Evolutionary conservation across 306 rosid species (phyloP).

Genomic region (Cucurbita moschata): DNA sequence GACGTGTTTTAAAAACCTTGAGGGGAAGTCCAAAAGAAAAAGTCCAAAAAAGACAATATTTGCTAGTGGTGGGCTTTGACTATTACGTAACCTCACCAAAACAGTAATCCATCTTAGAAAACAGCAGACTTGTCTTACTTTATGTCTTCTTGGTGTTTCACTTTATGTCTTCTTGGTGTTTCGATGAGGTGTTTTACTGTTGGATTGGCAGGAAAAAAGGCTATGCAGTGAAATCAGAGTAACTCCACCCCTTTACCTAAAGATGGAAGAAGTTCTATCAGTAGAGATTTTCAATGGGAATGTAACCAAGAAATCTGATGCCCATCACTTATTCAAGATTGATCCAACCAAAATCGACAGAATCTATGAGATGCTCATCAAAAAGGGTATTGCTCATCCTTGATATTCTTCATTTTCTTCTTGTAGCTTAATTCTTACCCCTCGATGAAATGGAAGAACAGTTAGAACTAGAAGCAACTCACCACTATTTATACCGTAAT

Average conservation of each 20-base stretch:
- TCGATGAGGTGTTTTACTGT: background rate
- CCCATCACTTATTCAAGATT: conserved; percentile 62
- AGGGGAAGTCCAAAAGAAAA: too few relatives aligned
- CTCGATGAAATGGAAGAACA: background rate
- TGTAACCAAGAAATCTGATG: conserved; percentile 51
- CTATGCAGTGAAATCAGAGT: conserved; percentile 52
- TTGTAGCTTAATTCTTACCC: background rate
- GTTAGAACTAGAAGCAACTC: background rate
- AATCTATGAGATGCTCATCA: conserved; percentile 76
- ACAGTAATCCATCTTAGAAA: background rate
- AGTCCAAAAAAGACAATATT: too few relatives aligned
- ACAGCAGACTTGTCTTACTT: background rate
- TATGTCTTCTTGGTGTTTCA: background rate
- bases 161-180: background rate
- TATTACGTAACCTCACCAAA: background rate
- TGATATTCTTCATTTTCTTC: conserved; percentile 13
- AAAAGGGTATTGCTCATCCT: conserved; percentile 67
- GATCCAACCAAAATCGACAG: conserved; percentile 56
- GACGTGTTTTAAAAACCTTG: too few relatives aligned
- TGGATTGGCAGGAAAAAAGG: conserved; percentile 59
- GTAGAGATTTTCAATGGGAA: conserved; percentile 46
- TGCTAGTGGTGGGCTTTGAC: too few relatives aligned
- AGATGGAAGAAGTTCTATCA: conserved; percentile 64
- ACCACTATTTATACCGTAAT: background rate
- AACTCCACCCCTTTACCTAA: conserved; percentile 47